Evolutionary conservation across 2,329 filamentous ascomycete species (phyloP).

Genomic region (Pseudogymnoascus verrucosus): DNA sequence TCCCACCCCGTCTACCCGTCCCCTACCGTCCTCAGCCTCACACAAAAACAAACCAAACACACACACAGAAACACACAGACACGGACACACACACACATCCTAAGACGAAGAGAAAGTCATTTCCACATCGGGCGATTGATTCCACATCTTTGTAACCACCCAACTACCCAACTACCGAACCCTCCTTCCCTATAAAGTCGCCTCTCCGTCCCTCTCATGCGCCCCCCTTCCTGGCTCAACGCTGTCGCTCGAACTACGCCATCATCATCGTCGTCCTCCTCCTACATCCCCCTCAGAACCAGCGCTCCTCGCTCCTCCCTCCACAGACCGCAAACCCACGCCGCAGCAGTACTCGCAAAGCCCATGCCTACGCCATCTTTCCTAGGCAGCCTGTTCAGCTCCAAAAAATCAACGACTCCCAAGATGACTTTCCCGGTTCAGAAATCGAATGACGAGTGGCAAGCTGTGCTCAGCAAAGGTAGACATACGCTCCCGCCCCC

Average conservation of each 20-base stretch:
- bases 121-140: conserved; percentile 1
- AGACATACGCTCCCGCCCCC: not conserved
- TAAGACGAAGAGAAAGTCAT: not conserved
- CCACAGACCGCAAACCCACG: conserved; percentile 28
- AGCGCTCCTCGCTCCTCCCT: conserved; percentile 27
- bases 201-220: conserved; percentile 33
- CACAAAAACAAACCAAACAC: not conserved
- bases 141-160: not conserved
- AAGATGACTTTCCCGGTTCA: conserved; percentile 73
- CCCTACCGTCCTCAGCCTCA: not conserved
- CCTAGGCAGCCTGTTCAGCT: conserved; percentile 65
- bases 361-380: conserved; percentile 77
- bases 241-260: conserved; percentile 30
- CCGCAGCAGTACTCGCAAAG: conserved; percentile 34
- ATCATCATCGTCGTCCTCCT: conserved; percentile 38
- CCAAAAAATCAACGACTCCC: conserved; percentile 41
- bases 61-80: not conserved
- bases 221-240: conserved; percentile 39
- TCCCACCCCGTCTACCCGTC: not conserved
- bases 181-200: conserved; percentile 18
- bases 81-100: not conserved
- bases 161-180: not conserved
- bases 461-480: conserved; percentile 70
- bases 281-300: conserved; percentile 32
- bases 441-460: conserved; percentile 80